Evolutionary conservation across 164 flowering plant genomes (phyloP).

Genomic region (Aristolochia contorta): DNA sequence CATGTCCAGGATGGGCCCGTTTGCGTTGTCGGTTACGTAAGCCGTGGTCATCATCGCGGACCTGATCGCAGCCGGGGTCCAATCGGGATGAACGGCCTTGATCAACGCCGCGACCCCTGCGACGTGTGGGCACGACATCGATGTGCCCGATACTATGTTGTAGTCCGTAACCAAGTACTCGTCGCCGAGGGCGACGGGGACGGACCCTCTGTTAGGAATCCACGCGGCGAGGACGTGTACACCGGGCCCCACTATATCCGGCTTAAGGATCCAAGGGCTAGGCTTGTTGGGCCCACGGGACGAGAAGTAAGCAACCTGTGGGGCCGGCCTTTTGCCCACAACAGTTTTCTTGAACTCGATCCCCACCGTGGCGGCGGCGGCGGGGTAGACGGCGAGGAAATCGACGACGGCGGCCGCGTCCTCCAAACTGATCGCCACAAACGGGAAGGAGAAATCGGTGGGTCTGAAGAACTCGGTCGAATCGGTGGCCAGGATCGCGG

Average conservation of each 20-base stretch:
- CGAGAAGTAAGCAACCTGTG: conserved; percentile 9
- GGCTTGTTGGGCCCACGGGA: conserved; percentile 7
- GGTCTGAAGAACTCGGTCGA: background rate
- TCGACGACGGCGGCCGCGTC: conserved; percentile 16
- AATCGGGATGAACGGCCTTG: conserved; percentile 7
- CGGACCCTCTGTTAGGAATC: background rate
- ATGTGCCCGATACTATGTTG: conserved; percentile 6
- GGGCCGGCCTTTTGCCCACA: conserved; percentile 4
- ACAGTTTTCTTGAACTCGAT: conserved; percentile 7
- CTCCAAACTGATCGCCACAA: conserved; percentile 12
- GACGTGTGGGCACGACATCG: conserved; percentile 12
- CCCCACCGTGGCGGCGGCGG: conserved; percentile 11
- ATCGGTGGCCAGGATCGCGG: conserved; percentile 7
- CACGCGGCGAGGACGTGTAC: conserved; percentile 4
- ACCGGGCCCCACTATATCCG: conserved; percentile 5
- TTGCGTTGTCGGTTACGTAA: conserved; percentile 1
- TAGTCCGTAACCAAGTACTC: conserved; percentile 1
- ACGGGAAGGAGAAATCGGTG: conserved; percentile 14
- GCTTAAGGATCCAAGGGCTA: conserved; percentile 6
- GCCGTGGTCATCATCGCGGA: conserved; percentile 14
- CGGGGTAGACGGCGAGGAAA: conserved; percentile 13
- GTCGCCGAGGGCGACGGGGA: background rate
- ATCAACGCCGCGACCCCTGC: conserved; percentile 10
- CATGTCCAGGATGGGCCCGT: conserved; percentile 12
- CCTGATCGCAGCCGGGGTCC: conserved; percentile 12